These are phyloP conservation scores for Pachysolen tannophilus DNA, from an alignment of 805 yeast species.

Conservation along the genomic window DNA sequence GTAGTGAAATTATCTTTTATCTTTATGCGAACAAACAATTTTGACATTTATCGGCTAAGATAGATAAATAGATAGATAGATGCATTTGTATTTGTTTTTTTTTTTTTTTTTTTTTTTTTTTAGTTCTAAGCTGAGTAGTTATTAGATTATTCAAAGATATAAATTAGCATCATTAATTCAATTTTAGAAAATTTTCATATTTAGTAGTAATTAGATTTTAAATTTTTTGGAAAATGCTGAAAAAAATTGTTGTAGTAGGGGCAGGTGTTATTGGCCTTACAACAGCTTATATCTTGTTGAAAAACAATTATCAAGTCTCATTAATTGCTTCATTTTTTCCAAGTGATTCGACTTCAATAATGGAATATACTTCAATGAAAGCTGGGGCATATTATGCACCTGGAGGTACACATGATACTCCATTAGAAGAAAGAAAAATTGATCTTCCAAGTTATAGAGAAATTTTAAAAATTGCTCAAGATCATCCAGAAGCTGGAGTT, in stretches of 20 bases:
- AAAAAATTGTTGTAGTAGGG: slow-evolving; percentile 34
- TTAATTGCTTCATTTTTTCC: slow-evolving; percentile 26
- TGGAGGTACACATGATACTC: slow-evolving; percentile 37
- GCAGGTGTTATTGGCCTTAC: slow-evolving; percentile 54
- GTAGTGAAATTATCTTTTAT: too few relatives aligned
- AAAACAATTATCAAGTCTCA: slow-evolving; percentile 30
- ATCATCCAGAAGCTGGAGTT: slow-evolving; percentile 44
- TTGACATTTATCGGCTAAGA: too few relatives aligned
- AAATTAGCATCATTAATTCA: too few relatives aligned
- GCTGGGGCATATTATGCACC: slow-evolving; percentile 73
- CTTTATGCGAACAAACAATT: too few relatives aligned
- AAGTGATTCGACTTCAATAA: slow-evolving; percentile 25
- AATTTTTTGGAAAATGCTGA: too few relatives aligned
- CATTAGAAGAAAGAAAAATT: slow-evolving; percentile 23
- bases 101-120: too few relatives aligned
- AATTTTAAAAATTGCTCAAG: slow-evolving; percentile 37
- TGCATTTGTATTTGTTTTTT: too few relatives aligned
- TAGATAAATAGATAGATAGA: too few relatives aligned
- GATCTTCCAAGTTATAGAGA: slow-evolving; percentile 42
- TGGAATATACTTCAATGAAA: slow-evolving; percentile 52
- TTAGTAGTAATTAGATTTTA: too few relatives aligned
- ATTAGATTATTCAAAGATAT: too few relatives aligned
- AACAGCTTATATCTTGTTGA: slow-evolving; percentile 33
- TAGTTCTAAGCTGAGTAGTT: too few relatives aligned
- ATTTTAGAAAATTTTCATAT: too few relatives aligned